Evolutionary conservation across 2,329 filamentous ascomycete genomes (phyloP).

Genomic region (Aspergillus oerlinghausenensis): DNA sequence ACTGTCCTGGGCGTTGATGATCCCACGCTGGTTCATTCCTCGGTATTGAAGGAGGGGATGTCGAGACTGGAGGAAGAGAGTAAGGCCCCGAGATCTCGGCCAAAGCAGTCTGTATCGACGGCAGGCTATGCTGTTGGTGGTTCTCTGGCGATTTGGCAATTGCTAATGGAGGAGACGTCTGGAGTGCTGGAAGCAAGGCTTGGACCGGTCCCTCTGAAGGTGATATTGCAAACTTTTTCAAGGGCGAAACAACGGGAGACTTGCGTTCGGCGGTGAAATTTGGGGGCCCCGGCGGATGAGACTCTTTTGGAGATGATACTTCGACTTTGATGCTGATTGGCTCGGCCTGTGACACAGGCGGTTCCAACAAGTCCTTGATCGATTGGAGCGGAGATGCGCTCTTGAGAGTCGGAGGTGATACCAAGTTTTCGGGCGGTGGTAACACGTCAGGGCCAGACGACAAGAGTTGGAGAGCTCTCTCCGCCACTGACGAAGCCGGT

Average conservation of each 20-base stretch:
- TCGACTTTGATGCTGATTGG: not conserved
- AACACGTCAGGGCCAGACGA: not conserved
- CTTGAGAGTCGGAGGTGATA: not conserved
- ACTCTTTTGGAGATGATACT: slow-evolving; percentile 20
- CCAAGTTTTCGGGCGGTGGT: not conserved
- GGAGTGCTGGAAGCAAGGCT: slow-evolving; percentile 36
- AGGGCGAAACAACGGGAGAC: slow-evolving; percentile 16
- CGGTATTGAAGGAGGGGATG: slow-evolving; percentile 22
- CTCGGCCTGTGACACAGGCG: not conserved
- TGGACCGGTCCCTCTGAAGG: slow-evolving; percentile 25
- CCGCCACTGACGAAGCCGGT: not conserved
- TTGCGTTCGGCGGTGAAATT: not conserved
- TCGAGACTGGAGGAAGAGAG: slow-evolving; percentile 19
- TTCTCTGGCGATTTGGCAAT: slow-evolving; percentile 31
- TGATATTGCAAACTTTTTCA: slow-evolving; percentile 31
- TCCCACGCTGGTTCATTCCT: slow-evolving; percentile 27
- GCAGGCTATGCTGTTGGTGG: slow-evolving; percentile 30
- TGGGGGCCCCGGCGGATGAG: not conserved
- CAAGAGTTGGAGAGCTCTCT: not conserved
- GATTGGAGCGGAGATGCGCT: not conserved
- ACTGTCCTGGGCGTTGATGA: slow-evolving; percentile 26
- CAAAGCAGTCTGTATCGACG: slow-evolving; percentile 36
- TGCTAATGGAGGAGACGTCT: slow-evolving; percentile 32
- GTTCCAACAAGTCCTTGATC: not conserved
- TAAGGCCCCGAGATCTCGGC: slow-evolving; percentile 14